Conservation (phyloP, 2,329 filamentous ascomycete species). For the Colletotrichum sojae region DNA sequence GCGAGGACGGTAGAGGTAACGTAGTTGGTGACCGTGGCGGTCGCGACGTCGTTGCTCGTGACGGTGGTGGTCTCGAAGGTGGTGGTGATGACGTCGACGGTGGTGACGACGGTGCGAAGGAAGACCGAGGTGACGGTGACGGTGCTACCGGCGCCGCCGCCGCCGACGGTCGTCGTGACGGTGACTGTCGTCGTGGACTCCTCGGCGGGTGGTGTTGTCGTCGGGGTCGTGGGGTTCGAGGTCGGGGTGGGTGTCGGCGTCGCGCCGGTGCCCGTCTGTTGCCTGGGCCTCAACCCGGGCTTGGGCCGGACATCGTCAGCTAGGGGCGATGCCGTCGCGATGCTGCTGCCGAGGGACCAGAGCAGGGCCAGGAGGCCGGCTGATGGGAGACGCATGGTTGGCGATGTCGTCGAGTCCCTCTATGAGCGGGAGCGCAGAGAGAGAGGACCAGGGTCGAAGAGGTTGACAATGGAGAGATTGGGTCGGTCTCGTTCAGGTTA, state of each 20-base stretch:
- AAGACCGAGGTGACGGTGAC: conserved; percentile 30
- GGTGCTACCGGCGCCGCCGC: conserved; percentile 28
- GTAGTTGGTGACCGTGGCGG: conserved; percentile 54
- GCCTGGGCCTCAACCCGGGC: conserved; percentile 32
- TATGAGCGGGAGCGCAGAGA: conserved; percentile 9
- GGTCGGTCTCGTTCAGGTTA: neutral
- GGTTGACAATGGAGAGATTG: conserved; percentile 1
- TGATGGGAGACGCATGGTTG: conserved; percentile 34
- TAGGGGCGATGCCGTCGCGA: conserved; percentile 18
- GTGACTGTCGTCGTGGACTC: conserved; percentile 29
- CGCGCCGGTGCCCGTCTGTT: conserved; percentile 15
- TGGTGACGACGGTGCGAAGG: conserved; percentile 45
- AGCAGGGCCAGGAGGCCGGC: conserved; percentile 37
- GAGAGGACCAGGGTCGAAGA: no score
- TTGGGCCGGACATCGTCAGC: conserved; percentile 11
- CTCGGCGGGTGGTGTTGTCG: conserved; percentile 1
- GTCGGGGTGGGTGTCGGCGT: conserved; percentile 20
- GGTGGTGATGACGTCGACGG: conserved; percentile 53
- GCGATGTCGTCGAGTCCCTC: conserved; percentile 13
- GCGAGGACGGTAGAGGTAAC: conserved; percentile 53
- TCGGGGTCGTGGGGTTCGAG: conserved; percentile 6
- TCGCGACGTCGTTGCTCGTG: conserved; percentile 52
- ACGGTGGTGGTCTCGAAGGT: conserved; percentile 54
- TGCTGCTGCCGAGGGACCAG: conserved; percentile 27
- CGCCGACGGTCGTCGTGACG: conserved; percentile 19